Evolutionary conservation across 208 protist genomes (phyloP).

Genomic region (Jaenimonas drosophilae): DNA sequence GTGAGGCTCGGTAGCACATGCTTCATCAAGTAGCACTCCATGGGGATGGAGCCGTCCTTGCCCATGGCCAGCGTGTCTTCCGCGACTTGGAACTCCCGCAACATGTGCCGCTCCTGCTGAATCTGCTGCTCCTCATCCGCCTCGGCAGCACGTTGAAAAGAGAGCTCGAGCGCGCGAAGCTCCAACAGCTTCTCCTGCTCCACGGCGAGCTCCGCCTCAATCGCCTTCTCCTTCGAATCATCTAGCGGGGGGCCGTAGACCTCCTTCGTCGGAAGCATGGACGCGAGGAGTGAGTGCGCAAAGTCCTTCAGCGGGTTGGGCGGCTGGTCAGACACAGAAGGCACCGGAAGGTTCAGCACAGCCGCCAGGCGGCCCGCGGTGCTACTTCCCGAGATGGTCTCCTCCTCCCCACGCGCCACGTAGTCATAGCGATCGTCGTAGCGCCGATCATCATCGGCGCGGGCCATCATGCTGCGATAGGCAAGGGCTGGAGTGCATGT

Average conservation of each 20-base stretch:
- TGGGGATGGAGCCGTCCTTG: slow-evolving; percentile 31
- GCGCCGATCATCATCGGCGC: no score
- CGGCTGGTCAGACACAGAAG: background rate
- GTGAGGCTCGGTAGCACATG: slow-evolving; percentile 91
- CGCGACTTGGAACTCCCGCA: slow-evolving; percentile 49
- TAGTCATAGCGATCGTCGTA: no score
- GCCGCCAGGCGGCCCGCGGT: background rate
- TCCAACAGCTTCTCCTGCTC: slow-evolving; percentile 8
- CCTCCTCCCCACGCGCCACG: no score
- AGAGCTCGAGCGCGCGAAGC: slow-evolving; percentile 13
- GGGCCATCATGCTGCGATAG: no score
- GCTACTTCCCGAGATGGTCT: no score
- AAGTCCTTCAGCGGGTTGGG: background rate
- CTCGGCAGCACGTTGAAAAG: slow-evolving; percentile 16
- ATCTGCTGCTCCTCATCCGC: slow-evolving; percentile 14
- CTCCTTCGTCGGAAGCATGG: background rate
- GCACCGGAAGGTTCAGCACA: background rate
- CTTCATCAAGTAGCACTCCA: slow-evolving; percentile 87
- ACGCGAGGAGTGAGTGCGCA: background rate
- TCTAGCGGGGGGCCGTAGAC: slow-evolving; percentile 5
- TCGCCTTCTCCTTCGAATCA: background rate
- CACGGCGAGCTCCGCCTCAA: slow-evolving; percentile 2
- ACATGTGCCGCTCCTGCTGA: slow-evolving; percentile 22
- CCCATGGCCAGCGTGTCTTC: slow-evolving; percentile 22
- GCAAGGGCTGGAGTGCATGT: no score